Conservation (phyloP, 768 basidiomycete species). For the Rhizopogon vesiculosus region DNA sequence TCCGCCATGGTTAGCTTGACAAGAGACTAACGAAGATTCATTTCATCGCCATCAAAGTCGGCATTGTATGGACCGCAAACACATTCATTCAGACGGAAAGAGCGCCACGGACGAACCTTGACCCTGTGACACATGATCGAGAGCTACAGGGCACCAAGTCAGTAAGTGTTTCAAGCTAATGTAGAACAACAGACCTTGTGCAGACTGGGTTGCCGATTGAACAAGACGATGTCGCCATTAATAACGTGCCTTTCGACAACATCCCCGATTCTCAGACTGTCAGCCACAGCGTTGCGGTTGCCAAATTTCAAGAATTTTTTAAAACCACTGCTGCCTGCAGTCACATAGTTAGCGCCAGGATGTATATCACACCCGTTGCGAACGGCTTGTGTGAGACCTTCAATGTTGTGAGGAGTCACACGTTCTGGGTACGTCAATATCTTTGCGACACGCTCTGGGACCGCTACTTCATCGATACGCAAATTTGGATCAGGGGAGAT, state of each 20-base stretch:
- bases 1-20: no score
- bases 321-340: conserved; percentile 66
- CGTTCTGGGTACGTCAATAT: conserved; percentile 95
- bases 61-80: conserved; percentile 99
- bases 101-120: conserved; percentile 95
- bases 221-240: conserved; percentile 94
- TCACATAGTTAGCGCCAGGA: conserved; percentile 95
- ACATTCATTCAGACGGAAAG: conserved; percentile 97
- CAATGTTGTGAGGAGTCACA: conserved; percentile 89
- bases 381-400: conserved; percentile 66
- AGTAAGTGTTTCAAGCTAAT: not conserved
- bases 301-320: conserved; percentile 92
- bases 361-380: conserved; percentile 87
- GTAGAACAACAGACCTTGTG: conserved; percentile 62
- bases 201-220: conserved; percentile 98
- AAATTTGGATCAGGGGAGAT: conserved; percentile 99
- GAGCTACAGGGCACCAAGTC: conserved; percentile 42
- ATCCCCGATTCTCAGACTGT: conserved; percentile 81
- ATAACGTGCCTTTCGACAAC: conserved; percentile 91
- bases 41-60: conserved; percentile 99
- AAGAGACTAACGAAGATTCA: conserved; percentile 85
- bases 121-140: conserved; percentile 99
- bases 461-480: conserved; percentile 96
- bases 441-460: conserved; percentile 93
- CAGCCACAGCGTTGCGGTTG: conserved; percentile 75